Evolutionary conservation across 192 early-diverging fungal species (phyloP), one percentile per base, ranked within the genome.

Genomic region (Coemansia asiatica): DNA sequence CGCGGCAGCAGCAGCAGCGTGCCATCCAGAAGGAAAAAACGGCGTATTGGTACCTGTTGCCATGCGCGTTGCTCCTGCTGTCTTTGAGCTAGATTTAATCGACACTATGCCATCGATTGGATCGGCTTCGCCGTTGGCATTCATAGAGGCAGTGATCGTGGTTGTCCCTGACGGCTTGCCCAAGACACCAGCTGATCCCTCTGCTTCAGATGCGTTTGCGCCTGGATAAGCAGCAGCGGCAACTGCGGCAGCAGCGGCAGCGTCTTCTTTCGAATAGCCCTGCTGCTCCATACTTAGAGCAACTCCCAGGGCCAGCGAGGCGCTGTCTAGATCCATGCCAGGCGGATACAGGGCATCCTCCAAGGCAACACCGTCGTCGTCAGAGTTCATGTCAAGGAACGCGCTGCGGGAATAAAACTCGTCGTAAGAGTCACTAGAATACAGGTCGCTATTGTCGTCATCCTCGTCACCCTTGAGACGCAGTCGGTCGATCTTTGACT

Each of bases 271-370:
- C 2, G 77, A 80, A 47, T 80, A 80, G 0, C 77, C 77, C 44
- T 76, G 79, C 67, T 81, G 73, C 71, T 81, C 79, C 79, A 81
- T 81, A 67, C 79, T 81, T 23, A 81, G 69, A 0, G 79, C 79
- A 29, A 81, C 74, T 22, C 79, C 79, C 44, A 81, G 64, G 4
- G 79, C 79, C 36, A 81, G 71, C 47, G 79, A 81, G 16, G 74
- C 79, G 29, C 70, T 64, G 64, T 81, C 74, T 8, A 81, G 64
- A 44, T 81, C 79, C 21, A 81, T 70, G 4, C 47, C 70, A 0
- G 64, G 16, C 2, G 67, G 27, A 26, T 76, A 76, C 31, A 58
- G 26, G 2, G 61, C 64, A 26, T 64, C 66, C 38, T 63, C 66
- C 10, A 51, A 56, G 5, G 53, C 50, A 18, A 36, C 35, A n/a